Evolutionary conservation across 2,329 filamentous ascomycete species (phyloP).

Genomic region (Elsinoe ampelina): DNA sequence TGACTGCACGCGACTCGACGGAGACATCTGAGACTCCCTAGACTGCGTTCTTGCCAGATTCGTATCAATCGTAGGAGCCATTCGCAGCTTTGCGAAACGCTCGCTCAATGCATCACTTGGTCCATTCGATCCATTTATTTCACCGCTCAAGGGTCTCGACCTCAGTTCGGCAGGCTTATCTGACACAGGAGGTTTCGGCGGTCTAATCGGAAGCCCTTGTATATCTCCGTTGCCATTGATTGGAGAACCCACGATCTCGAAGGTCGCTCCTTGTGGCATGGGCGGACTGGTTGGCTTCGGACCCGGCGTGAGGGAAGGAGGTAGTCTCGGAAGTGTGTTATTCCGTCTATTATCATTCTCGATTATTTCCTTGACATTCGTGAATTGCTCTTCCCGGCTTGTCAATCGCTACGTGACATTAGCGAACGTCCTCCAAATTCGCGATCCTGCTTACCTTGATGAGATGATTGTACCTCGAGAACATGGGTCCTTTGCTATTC

Average conservation of each 20-base stretch:
- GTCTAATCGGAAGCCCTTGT: background rate
- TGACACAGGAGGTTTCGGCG: conserved; percentile 5
- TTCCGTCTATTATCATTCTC: conserved; percentile 45
- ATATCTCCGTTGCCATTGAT: background rate
- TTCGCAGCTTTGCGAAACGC: conserved; percentile 25
- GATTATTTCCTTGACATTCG: conserved; percentile 42
- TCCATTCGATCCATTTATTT: conserved; percentile 13
- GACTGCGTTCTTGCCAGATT: conserved; percentile 22
- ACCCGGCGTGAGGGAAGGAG: background rate
- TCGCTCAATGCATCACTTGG: conserved; percentile 37
- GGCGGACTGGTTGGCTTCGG: background rate
- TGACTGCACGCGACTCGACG: conserved; percentile 33
- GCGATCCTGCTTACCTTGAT: conserved; percentile 21
- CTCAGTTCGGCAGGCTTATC: conserved; percentile 7
- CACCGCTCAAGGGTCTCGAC: conserved; percentile 1
- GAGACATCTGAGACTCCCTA: conserved; percentile 22
- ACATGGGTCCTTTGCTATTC: conserved; percentile 20
- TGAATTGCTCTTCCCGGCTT: conserved; percentile 34
- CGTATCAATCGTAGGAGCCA: conserved; percentile 17
- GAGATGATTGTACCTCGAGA: conserved; percentile 21
- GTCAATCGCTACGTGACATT: conserved; percentile 18
- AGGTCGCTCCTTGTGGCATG: background rate
- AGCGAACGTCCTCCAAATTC: background rate
- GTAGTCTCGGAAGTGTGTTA: conserved; percentile 41
- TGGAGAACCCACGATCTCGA: conserved; percentile 15